Percentiles rank a stretch among this genome's conserved stretches.
Conservation (phyloP, 169 alveolate genomes). For the Plasmodium knowlesi region DNA sequence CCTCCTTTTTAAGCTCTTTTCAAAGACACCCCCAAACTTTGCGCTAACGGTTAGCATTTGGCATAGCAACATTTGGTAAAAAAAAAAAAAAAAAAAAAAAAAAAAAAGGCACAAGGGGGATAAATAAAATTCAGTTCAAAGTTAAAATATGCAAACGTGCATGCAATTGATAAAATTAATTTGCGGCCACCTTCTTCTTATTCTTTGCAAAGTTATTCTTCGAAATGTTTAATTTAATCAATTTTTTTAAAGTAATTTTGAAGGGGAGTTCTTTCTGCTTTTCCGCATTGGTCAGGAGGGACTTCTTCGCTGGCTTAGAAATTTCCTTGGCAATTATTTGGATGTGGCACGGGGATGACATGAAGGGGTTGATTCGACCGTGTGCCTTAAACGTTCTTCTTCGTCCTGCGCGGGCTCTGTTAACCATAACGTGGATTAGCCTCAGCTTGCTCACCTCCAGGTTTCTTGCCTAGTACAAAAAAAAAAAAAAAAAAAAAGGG, state of each 20-base stretch:
- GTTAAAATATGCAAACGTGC: not conserved
- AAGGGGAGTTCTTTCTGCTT: conserved; percentile 45
- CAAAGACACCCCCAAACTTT: not conserved
- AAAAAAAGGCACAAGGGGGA: not conserved
- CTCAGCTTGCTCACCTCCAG: conserved; percentile 92
- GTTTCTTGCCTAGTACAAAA: conserved; percentile 88
- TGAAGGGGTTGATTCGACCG: conserved; percentile 96
- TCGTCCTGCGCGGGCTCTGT: conserved; percentile 97
- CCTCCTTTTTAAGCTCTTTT: not conserved
- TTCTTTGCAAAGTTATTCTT: conserved; percentile 16
- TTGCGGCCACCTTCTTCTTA: not conserved
- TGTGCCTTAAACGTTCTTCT: conserved; percentile 99
- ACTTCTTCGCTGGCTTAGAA: conserved; percentile 78
- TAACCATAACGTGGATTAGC: conserved; percentile 93
- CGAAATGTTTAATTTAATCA: conserved; percentile 54
- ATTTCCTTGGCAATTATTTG: conserved; percentile 90
- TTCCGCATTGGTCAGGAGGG: conserved; percentile 54
- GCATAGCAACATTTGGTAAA: not conserved
- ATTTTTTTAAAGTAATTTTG: conserved; percentile 60
- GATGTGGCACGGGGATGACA: conserved; percentile 92
- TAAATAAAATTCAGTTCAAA: not conserved
- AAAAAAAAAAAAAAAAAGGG: not conserved
- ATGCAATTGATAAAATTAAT: conserved; percentile 1
- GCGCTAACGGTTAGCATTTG: not conserved
- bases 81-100: conserved; percentile 1